These are phyloP conservation scores for Leucoagaricus sp. DNA, from an alignment of 1,284 basidiomycete genomes.

Conservation along the genomic window DNA sequence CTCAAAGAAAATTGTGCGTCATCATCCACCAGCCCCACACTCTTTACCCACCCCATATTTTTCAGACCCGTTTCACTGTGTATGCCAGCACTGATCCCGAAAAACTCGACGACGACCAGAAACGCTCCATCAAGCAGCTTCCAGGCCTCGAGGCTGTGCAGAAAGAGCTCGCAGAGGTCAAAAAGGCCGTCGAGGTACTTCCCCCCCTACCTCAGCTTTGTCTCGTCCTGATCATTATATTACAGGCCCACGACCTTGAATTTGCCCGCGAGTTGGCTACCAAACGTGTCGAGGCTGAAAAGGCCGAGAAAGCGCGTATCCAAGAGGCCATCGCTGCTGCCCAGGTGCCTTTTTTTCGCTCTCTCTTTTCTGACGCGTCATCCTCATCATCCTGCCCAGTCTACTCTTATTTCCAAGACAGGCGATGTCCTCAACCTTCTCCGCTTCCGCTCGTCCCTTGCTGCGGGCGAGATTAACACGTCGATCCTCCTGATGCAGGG, in stretches of 20 bases:
- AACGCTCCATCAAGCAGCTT: slow-evolving; percentile 65
- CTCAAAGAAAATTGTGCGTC: slow-evolving; percentile 82
- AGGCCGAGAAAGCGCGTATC: slow-evolving; percentile 53
- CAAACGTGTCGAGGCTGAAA: slow-evolving; percentile 56
- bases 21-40: slow-evolving; percentile 13
- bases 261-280: slow-evolving; percentile 52
- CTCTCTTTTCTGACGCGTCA: background rate
- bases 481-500: slow-evolving; percentile 48
- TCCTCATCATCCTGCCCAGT: slow-evolving; percentile 30
- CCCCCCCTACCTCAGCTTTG: slow-evolving; percentile 1
- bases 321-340: slow-evolving; percentile 56
- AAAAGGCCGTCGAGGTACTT: slow-evolving; percentile 76
- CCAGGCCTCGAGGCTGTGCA: slow-evolving; percentile 73
- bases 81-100: slow-evolving; percentile 68
- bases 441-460: slow-evolving; percentile 60
- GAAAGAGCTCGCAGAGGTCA: slow-evolving; percentile 81
- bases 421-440: slow-evolving; percentile 65
- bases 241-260: slow-evolving; percentile 66
- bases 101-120: slow-evolving; percentile 85
- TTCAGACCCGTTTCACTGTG: slow-evolving; percentile 68
- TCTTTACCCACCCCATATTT: background rate
- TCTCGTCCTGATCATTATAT: slow-evolving; percentile 14
- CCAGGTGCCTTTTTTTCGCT: slow-evolving; percentile 46
- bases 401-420: slow-evolving; percentile 37
- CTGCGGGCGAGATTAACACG: slow-evolving; percentile 45